phyloP scores from a whole-genome alignment of 352 stramenopile genomes.

The Globisporangium irregulare region DNA sequence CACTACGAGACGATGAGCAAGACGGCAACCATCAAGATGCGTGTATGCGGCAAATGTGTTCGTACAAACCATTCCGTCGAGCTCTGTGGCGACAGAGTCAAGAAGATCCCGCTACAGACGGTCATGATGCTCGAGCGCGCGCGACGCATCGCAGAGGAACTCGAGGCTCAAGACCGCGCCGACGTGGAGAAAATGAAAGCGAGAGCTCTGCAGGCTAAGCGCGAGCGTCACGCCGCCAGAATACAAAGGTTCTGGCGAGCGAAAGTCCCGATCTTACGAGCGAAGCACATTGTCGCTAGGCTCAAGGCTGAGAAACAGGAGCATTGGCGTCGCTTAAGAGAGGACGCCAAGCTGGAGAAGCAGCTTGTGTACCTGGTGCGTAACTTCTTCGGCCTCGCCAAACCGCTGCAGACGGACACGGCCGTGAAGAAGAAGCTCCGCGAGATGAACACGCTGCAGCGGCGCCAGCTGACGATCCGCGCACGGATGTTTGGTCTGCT shows the following conservation, averaged over 20 bases:
- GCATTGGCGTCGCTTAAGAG: slow-evolving; percentile 35
- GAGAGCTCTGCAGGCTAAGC: slow-evolving; percentile 24
- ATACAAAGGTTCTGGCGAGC: slow-evolving; percentile 60
- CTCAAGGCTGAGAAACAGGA: slow-evolving; percentile 29
- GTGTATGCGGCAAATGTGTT: slow-evolving; percentile 47
- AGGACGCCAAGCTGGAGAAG: slow-evolving; percentile 30
- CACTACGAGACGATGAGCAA: slow-evolving; percentile 16
- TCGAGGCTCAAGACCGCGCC: slow-evolving; percentile 39
- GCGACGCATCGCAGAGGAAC: slow-evolving; percentile 30
- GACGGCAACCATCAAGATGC: slow-evolving; percentile 12
- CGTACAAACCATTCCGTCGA: slow-evolving; percentile 37
- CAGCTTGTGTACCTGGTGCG: slow-evolving; percentile 34
- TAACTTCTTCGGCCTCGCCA: slow-evolving; percentile 38
- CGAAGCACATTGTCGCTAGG: slow-evolving; percentile 21
- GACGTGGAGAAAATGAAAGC: slow-evolving; percentile 45
- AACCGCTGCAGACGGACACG: slow-evolving; percentile 40
- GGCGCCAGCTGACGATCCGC: slow-evolving; percentile 44
- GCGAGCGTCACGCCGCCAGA: slow-evolving; percentile 27
- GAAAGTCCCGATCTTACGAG: slow-evolving; percentile 30
- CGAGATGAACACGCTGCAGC: slow-evolving; percentile 44
- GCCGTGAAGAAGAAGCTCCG: slow-evolving; percentile 34
- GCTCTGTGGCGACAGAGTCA: slow-evolving; percentile 35
- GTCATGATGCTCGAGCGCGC: slow-evolving; percentile 35
- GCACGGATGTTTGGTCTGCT: slow-evolving; percentile 57
- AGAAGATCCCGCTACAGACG: slow-evolving; percentile 32